Evolutionary conservation across 139 green algal genomes (phyloP).

Genomic region (Trebouxia sp.): DNA sequence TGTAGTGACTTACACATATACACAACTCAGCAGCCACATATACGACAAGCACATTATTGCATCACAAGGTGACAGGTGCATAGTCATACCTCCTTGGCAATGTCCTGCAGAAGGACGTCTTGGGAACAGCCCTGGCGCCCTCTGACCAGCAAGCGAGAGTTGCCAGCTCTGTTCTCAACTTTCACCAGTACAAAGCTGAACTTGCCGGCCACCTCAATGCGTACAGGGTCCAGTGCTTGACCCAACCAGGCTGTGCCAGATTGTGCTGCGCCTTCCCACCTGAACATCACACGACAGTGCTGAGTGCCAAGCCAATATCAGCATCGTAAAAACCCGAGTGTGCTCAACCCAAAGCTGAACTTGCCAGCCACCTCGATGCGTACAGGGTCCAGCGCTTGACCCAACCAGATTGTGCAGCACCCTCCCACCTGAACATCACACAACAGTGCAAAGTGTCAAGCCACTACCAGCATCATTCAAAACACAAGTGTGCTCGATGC

Average conservation of each 20-base stretch:
- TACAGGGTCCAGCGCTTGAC: not conserved
- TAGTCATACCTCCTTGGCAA: conserved; percentile 16
- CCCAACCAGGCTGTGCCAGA: conserved; percentile 28
- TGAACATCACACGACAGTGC: not conserved
- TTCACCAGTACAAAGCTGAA: conserved; percentile 21
- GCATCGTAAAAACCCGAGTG: not conserved
- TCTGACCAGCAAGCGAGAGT: not conserved
- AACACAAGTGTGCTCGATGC: not conserved
- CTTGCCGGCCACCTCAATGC: conserved; percentile 16
- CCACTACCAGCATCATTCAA: not conserved
- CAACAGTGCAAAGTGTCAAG: not conserved
- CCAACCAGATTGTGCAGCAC: not conserved
- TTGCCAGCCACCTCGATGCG: not conserved
- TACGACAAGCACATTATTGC: too few species aligned
- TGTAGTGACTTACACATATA: too few species aligned
- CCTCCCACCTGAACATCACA: not conserved
- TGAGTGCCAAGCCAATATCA: not conserved
- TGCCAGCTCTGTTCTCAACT: not conserved
- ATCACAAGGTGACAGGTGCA: too few species aligned
- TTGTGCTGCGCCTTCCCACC: conserved; percentile 15
- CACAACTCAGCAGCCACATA: too few species aligned
- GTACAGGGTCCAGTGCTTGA: not conserved
- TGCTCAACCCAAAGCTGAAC: not conserved
- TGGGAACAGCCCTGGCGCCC: conserved; percentile 15
- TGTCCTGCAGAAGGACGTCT: not conserved